phyloP scores from a whole-genome alignment of 139 green algal genomes.

The Coelastrella sp. region DNA sequence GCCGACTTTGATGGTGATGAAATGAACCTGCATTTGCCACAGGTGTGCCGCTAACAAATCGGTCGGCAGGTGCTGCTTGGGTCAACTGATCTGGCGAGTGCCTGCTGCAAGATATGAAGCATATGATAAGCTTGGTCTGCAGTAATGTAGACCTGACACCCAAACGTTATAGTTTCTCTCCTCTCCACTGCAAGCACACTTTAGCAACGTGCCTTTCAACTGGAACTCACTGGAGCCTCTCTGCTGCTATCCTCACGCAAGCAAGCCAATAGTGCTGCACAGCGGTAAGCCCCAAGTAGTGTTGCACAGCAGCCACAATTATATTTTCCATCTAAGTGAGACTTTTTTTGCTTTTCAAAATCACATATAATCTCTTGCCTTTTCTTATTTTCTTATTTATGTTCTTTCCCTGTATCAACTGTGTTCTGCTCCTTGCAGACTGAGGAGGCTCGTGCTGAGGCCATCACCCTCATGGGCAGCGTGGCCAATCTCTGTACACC shows the following conservation, averaged over 20 bases:
- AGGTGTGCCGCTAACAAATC: constrained; percentile 50
- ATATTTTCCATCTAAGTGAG: background rate
- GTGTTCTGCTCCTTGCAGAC: constrained; percentile 70
- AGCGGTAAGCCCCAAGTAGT: no score
- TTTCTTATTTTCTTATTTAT: background rate
- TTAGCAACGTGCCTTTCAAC: no score
- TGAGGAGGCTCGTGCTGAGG: constrained; percentile 96
- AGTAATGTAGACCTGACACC: background rate
- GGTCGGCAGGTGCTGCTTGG: background rate
- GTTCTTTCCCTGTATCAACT: background rate
- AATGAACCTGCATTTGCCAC: constrained; percentile 99
- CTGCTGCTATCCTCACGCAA: no score
- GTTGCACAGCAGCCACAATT: no score
- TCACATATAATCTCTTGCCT: no score
- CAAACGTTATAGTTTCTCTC: no score
- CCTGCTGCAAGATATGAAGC: background rate
- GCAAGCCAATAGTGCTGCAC: no score
- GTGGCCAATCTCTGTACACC: constrained; percentile 94
- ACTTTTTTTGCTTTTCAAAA: no score
- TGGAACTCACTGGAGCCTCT: no score
- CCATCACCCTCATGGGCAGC: constrained; percentile 92
- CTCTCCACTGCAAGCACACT: no score
- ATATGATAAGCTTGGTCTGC: background rate
- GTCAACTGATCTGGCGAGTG: background rate
- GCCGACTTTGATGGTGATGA: constrained; percentile 99